phyloP scores from a whole-genome alignment of 2,329 filamentous ascomycete species.

The Colletotrichum limetticola region DNA sequence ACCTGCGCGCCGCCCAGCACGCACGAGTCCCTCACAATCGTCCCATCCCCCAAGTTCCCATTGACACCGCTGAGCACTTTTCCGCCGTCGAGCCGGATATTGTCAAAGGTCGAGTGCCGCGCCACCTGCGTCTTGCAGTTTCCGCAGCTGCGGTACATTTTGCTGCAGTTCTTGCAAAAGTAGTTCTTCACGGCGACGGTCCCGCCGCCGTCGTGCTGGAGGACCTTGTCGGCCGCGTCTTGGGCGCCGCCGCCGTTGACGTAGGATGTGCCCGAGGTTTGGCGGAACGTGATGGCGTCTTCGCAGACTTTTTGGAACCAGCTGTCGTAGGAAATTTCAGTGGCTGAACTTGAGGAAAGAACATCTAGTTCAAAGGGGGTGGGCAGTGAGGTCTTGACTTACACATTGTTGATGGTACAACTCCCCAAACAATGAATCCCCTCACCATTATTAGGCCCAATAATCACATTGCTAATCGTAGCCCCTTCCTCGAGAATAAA shows the following conservation, averaged over 20 bases:
- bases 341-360: constrained; percentile 41
- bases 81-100: constrained; percentile 53
- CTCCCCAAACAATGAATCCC: constrained; percentile 57
- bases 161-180: constrained; percentile 54
- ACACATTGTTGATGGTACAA: constrained; percentile 48
- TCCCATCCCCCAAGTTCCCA: constrained; percentile 46
- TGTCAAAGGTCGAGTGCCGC: constrained; percentile 56
- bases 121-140: constrained; percentile 54
- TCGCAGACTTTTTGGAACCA: constrained; percentile 54
- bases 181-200: constrained; percentile 50
- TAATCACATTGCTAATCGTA: constrained; percentile 56
- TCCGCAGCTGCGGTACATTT: constrained; percentile 58
- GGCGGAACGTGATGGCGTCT: constrained; percentile 46
- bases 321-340: constrained; percentile 41
- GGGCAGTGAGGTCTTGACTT: neutral
- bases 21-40: constrained; percentile 35
- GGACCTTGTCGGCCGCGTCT: constrained; percentile 29
- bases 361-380: too few relatives aligned
- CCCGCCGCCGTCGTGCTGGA: constrained; percentile 34
- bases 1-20: constrained; percentile 28
- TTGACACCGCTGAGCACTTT: constrained; percentile 53
- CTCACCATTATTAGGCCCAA: constrained; percentile 55
- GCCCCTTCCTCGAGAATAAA: constrained; percentile 54
- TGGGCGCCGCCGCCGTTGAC: constrained; percentile 44
- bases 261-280: constrained; percentile 47